Conservation (phyloP, 768 basidiomycete genomes). For the Pleurotus eryngii region DNA sequence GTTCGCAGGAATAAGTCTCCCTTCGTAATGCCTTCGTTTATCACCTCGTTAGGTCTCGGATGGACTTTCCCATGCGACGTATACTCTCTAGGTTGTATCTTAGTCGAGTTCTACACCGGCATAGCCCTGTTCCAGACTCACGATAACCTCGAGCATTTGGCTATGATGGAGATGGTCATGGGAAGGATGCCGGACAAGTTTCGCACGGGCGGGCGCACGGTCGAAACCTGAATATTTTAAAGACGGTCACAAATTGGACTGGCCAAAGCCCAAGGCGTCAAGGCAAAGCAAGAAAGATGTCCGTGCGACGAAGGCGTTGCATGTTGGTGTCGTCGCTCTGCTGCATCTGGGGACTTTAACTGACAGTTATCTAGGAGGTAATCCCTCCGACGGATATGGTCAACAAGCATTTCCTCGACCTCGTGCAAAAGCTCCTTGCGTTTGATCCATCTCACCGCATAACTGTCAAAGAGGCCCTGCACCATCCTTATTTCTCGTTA, state of each 20-base stretch:
- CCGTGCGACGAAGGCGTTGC: constrained; percentile 71
- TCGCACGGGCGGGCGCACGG: constrained; percentile 69
- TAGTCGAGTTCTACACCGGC: constrained; percentile 98
- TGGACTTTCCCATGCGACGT: constrained; percentile 99
- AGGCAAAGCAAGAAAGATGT: constrained; percentile 95
- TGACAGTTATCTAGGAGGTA: constrained; percentile 56
- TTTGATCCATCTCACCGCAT: constrained; percentile 90
- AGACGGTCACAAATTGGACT: constrained; percentile 80
- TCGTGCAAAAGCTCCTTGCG: constrained; percentile 81
- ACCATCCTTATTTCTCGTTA: constrained; percentile 81
- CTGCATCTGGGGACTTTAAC: constrained; percentile 5
- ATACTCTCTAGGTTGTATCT: constrained; percentile 96
- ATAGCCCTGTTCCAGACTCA: constrained; percentile 99
- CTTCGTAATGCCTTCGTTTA: constrained; percentile 12
- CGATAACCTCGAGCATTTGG: constrained; percentile 97
- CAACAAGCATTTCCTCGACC: constrained; percentile 81
- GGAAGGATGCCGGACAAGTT: constrained; percentile 94
- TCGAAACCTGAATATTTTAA: constrained; percentile 94
- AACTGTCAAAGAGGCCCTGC: constrained; percentile 82
- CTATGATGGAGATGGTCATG: constrained; percentile 99
- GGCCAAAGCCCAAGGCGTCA: constrained; percentile 85
- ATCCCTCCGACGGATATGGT: constrained; percentile 73
- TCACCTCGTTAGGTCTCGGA: constrained; percentile 66
- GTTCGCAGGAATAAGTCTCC: constrained; percentile 36
- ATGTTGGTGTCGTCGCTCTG: constrained; percentile 46